Conservation (phyloP, 495 filamentous ascomycete genomes). For the Rhypophila decipiens region DNA sequence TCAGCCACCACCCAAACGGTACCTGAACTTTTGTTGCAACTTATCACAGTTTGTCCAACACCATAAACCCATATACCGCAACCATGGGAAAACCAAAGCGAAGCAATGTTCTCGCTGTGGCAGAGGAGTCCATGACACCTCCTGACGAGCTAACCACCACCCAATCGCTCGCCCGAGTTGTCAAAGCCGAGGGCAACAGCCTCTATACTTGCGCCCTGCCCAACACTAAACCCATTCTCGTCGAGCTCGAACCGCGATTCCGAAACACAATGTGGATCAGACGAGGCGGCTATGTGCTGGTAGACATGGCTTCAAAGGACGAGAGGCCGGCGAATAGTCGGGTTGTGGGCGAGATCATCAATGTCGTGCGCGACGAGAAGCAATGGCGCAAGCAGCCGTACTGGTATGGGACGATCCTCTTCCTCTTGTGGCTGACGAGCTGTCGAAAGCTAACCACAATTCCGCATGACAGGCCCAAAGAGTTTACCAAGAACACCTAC, state of each 20-base stretch:
- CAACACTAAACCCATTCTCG: conserved; percentile 51
- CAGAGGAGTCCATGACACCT: conserved; percentile 67
- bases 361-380: conserved; percentile 87
- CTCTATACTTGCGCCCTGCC: conserved; percentile 68
- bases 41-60: not conserved
- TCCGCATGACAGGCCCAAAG: conserved; percentile 56
- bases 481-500: conserved; percentile 63
- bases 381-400: conserved; percentile 84
- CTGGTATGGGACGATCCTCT: conserved; percentile 52
- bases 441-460: no score
- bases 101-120: conserved; percentile 65
- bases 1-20: no score
- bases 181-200: conserved; percentile 81
- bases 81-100: conserved; percentile 70
- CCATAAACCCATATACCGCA: not conserved
- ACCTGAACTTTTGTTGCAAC: no score
- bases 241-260: conserved; percentile 75
- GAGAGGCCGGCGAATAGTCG: conserved; percentile 68
- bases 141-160: conserved; percentile 56
- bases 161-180: conserved; percentile 66
- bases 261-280: conserved; percentile 88
- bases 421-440: not conserved
- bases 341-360: conserved; percentile 82
- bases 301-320: conserved; percentile 61
- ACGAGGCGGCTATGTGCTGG: conserved; percentile 76